phyloP scores from a whole-genome alignment of 805 yeast species.

The Blastobotrys chiropterorum region DNA sequence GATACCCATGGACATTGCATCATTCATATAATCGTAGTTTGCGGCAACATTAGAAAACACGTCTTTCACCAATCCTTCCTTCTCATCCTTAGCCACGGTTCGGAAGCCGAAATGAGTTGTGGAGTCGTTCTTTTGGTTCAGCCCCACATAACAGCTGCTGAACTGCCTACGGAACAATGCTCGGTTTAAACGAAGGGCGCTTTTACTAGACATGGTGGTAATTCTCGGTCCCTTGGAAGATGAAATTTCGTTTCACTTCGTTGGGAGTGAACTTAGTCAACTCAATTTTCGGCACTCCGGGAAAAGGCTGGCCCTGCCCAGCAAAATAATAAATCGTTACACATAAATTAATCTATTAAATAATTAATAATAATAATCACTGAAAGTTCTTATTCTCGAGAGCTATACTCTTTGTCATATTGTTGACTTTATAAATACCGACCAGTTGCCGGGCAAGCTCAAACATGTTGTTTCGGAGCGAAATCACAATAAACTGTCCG shows the following conservation, averaged over 20 bases:
- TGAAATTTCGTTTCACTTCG: too few relatives aligned
- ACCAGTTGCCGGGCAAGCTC: conserved; percentile 91
- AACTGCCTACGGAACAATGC: neutral
- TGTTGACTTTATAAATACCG: conserved; percentile 89
- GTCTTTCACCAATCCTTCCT: conserved; percentile 64
- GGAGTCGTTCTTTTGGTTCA: neutral
- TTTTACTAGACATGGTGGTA: neutral
- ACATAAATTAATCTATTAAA: neutral
- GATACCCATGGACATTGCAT: conserved; percentile 93
- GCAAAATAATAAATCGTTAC: neutral
- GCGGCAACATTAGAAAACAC: conserved; percentile 95
- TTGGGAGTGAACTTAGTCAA: neutral
- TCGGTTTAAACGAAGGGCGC: neutral
- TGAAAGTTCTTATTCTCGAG: conserved; percentile 46
- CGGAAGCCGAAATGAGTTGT: conserved; percentile 88
- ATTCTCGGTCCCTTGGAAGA: too few relatives aligned
- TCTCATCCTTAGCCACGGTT: conserved; percentile 71
- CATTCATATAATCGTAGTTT: conserved; percentile 94
- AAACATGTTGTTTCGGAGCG: conserved; percentile 95
- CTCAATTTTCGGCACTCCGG: neutral
- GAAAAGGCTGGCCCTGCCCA: neutral
- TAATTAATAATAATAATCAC: neutral
- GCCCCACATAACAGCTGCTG: neutral
- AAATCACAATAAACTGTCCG: conserved; percentile 94
- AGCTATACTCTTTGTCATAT: conserved; percentile 83